Percentiles rank a stretch among this genome's conserved stretches.
Evolutionary conservation across 225 moss, liverwort and hornwort genomes (phyloP).

Genomic region (Ulota crispa): DNA sequence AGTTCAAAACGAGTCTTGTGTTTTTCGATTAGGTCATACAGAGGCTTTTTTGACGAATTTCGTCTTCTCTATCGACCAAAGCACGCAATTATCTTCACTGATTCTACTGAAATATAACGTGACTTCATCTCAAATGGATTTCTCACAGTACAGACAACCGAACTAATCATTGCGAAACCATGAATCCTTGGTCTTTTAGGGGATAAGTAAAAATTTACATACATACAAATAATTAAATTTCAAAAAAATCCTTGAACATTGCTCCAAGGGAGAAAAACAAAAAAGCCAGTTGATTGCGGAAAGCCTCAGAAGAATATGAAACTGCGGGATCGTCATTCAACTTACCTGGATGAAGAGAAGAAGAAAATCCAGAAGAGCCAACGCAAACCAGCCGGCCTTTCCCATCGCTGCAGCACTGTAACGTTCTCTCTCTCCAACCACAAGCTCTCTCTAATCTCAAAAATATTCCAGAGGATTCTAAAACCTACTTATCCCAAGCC

Average conservation of each 20-base stretch:
- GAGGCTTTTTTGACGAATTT: neutral
- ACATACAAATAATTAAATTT: neutral
- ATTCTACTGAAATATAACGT: neutral
- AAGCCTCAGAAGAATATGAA: neutral
- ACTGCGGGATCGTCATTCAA: neutral
- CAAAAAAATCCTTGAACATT: neutral
- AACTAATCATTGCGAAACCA: too few species aligned
- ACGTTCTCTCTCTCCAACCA: neutral
- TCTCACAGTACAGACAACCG: neutral
- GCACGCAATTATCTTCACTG: neutral
- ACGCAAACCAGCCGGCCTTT: slow-evolving; percentile 21
- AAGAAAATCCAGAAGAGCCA: slow-evolving; percentile 33
- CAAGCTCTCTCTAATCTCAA: neutral
- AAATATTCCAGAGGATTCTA: neutral
- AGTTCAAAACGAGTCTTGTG: neutral
- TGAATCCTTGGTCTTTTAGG: neutral
- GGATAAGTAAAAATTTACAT: neutral
- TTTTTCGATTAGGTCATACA: neutral
- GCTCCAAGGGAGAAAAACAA: neutral
- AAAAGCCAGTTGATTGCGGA: neutral
- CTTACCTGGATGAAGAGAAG: slow-evolving; percentile 45
- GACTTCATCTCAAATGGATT: neutral
- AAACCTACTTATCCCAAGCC: slow-evolving; percentile 24
- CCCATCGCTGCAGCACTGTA: slow-evolving; percentile 31
- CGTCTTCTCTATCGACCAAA: neutral